Conservation (phyloP, 148 eudicot species). For the Rhododendron molle region DNA sequence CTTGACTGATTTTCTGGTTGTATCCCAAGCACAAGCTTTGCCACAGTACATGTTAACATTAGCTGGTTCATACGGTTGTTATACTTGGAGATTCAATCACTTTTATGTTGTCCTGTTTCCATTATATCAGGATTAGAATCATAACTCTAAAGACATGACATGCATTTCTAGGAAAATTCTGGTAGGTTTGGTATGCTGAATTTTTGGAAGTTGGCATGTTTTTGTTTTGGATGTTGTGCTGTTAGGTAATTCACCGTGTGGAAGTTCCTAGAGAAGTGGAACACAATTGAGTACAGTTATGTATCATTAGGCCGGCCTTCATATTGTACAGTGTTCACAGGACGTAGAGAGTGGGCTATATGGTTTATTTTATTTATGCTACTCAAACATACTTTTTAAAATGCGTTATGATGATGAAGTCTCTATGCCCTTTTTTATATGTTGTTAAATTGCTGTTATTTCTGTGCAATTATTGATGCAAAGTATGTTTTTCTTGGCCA, state of each 20-base stretch:
- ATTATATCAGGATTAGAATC: background rate
- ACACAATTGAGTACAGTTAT: background rate
- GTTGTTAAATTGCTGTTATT: background rate
- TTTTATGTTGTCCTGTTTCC: background rate
- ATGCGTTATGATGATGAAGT: background rate
- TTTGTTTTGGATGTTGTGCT: background rate
- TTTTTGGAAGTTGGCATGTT: background rate
- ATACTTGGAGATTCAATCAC: background rate
- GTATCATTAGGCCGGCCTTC: background rate
- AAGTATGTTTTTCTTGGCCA: conserved; percentile 34
- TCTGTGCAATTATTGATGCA: background rate
- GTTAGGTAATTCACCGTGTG: background rate
- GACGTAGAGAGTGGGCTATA: background rate
- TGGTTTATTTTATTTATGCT: background rate
- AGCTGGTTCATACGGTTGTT: background rate
- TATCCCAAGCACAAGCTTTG: background rate
- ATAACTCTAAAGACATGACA: background rate
- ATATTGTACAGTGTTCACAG: background rate
- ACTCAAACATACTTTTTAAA: background rate
- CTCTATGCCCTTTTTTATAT: background rate
- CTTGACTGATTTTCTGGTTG: background rate
- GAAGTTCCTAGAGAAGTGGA: background rate
- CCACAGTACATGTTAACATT: background rate
- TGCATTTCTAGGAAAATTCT: background rate
- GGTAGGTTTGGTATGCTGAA: background rate